Evolutionary conservation across 148 eudicot species (phyloP).

Genomic region (Fagopyrum tataricum): DNA sequence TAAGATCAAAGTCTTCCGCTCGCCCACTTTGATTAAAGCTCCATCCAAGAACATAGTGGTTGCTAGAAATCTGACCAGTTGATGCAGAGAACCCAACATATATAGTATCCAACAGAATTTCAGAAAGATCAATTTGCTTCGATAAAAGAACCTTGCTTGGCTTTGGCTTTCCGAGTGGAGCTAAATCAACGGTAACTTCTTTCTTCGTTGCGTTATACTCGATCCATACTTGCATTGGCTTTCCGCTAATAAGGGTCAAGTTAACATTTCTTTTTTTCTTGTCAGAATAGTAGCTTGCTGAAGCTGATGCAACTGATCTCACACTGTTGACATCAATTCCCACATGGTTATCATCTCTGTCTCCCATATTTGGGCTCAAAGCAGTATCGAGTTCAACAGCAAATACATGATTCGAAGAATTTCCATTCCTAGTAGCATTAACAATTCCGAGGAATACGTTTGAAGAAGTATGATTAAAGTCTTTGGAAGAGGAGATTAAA

Average conservation of each 20-base stretch:
- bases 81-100: conserved; percentile 37
- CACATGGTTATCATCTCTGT: conserved; percentile 22
- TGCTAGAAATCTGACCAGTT: conserved; percentile 29
- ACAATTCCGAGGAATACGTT: conserved; percentile 15
- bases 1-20: conserved; percentile 23
- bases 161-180: conserved; percentile 25
- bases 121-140: conserved; percentile 24
- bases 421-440: conserved; percentile 8
- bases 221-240: conserved; percentile 43
- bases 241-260: conserved; percentile 22
- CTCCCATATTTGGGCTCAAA: background rate
- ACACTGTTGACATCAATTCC: conserved; percentile 24
- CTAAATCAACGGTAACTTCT: conserved; percentile 31
- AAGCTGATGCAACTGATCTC: background rate
- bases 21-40: conserved; percentile 27
- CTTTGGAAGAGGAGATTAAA: conserved; percentile 17
- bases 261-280: conserved; percentile 1
- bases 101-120: conserved; percentile 20
- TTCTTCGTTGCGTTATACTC: conserved; percentile 27
- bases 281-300: conserved; percentile 12
- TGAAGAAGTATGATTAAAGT: background rate
- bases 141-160: conserved; percentile 32
- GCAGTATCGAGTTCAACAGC: conserved; percentile 23
- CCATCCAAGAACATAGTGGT: conserved; percentile 36
- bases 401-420: conserved; percentile 15